Conservation (phyloP, 768 basidiomycete genomes). For the Clavaria fumosa region DNA sequence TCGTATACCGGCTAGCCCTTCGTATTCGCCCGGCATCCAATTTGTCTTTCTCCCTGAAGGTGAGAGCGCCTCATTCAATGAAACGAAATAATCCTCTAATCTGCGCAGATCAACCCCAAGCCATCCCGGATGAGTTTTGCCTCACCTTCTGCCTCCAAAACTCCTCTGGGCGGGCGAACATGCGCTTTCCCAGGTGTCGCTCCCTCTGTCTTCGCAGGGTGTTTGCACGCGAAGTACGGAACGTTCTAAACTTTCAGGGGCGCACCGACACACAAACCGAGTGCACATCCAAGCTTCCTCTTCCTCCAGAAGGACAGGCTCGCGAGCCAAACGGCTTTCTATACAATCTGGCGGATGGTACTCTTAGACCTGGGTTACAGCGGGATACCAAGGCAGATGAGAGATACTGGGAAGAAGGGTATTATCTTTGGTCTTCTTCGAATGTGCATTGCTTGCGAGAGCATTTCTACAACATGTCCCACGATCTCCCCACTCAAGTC, state of each 20-base stretch:
- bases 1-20: neutral
- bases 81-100: slow-evolving; percentile 2
- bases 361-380: slow-evolving; percentile 9
- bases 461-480: too few relatives aligned
- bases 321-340: slow-evolving; percentile 27
- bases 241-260: slow-evolving; percentile 29
- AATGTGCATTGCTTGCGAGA: too few relatives aligned
- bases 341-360: slow-evolving; percentile 11
- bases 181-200: slow-evolving; percentile 37
- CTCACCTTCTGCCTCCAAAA: slow-evolving; percentile 47
- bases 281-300: slow-evolving; percentile 38
- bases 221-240: slow-evolving; percentile 50
- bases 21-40: slow-evolving; percentile 36
- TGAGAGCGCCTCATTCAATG: slow-evolving; percentile 11
- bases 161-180: slow-evolving; percentile 34
- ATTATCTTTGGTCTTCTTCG: slow-evolving; percentile 65
- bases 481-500: too few relatives aligned
- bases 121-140: slow-evolving; percentile 49
- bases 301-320: slow-evolving; percentile 59
- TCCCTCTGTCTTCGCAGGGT: slow-evolving; percentile 51
- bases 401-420: slow-evolving; percentile 66
- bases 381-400: slow-evolving; percentile 28
- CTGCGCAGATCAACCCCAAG: slow-evolving; percentile 36
- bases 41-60: slow-evolving; percentile 38
- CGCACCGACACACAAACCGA: slow-evolving; percentile 20